Evolutionary conservation across 495 filamentous ascomycete genomes (phyloP).

Genomic region (Aspergillus conjunctus): DNA sequence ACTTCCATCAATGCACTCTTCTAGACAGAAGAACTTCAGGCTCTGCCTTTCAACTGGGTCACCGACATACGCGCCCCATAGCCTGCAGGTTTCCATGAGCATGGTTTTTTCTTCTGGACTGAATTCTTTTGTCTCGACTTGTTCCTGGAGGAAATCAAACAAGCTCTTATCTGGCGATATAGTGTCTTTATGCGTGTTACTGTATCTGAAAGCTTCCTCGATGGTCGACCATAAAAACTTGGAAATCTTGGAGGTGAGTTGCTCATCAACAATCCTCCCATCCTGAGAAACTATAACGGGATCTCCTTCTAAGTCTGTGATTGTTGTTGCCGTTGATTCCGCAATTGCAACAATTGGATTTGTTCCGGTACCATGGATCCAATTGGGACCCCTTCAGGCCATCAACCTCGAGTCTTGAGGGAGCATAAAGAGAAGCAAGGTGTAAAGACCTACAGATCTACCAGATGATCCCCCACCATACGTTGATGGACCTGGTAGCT

Average conservation of each 20-base stretch:
- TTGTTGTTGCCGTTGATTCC: constrained; percentile 61
- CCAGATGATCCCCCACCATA: constrained; percentile 40
- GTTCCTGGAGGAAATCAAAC: constrained; percentile 72
- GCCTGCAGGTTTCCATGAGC: constrained; percentile 61
- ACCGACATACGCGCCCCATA: constrained; percentile 91
- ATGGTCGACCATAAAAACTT: constrained; percentile 79
- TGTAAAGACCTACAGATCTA: constrained; percentile 46
- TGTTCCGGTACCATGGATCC: constrained; percentile 86
- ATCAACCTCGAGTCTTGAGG: constrained; percentile 15
- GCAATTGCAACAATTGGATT: constrained; percentile 87
- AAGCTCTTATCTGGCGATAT: constrained; percentile 72
- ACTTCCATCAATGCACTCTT: constrained; percentile 92
- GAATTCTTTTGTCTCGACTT: constrained; percentile 58
- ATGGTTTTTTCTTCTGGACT: constrained; percentile 55
- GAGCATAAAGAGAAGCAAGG: neutral
- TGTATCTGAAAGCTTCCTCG: constrained; percentile 75
- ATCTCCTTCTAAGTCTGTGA: constrained; percentile 56
- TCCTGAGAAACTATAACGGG: constrained; percentile 62
- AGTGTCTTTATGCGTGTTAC: constrained; percentile 62
- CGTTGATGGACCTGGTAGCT: constrained; percentile 42
- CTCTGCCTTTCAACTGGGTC: constrained; percentile 76
- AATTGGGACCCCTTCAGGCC: constrained; percentile 74
- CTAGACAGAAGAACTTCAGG: constrained; percentile 90
- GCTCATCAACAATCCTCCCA: constrained; percentile 58
- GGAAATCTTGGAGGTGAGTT: constrained; percentile 55